phyloP scores from a whole-genome alignment of 139 green algal species.

The Monoraphidium neglectum region DNA sequence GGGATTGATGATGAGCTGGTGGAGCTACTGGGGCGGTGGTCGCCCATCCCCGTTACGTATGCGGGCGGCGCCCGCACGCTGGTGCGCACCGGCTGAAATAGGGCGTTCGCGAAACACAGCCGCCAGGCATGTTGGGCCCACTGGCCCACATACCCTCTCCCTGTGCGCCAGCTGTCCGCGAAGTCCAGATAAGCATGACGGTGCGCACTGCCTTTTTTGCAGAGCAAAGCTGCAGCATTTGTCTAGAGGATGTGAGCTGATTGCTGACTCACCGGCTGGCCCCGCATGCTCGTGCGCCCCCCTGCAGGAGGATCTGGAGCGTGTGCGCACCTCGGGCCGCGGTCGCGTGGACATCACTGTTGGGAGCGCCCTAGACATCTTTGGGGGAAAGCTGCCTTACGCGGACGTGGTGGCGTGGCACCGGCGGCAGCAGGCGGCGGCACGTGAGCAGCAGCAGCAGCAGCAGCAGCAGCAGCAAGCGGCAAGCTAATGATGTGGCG shows the following conservation, averaged over 20 bases:
- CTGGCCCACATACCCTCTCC: too few species aligned
- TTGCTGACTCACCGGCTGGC: too few species aligned
- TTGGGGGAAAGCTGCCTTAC: conserved; percentile 92
- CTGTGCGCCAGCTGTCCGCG: too few species aligned
- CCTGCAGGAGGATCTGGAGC: conserved; percentile 82
- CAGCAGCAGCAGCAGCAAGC: too few species aligned
- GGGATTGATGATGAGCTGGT: conserved; percentile 97
- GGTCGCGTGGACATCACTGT: conserved; percentile 95
- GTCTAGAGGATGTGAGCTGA: too few species aligned
- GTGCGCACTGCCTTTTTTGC: too few species aligned
- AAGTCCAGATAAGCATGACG: too few species aligned
- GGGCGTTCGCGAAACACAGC: too few species aligned
- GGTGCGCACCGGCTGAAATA: conserved; percentile 42
- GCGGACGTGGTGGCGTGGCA: conserved; percentile 94
- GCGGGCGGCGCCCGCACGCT: conserved; percentile 88
- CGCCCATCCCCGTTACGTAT: conserved; percentile 92
- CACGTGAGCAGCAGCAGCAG: neutral
- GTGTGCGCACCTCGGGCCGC: conserved; percentile 58
- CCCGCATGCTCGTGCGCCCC: neutral
- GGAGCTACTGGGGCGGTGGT: conserved; percentile 68
- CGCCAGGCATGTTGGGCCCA: too few species aligned
- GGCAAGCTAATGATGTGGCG: too few species aligned
- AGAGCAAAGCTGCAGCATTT: too few species aligned
- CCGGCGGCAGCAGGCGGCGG: conserved; percentile 38
- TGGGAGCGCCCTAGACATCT: conserved; percentile 96